Evolutionary conservation across 2,329 filamentous ascomycete genomes (phyloP).

Genomic region (Nothopassalora personata): DNA sequence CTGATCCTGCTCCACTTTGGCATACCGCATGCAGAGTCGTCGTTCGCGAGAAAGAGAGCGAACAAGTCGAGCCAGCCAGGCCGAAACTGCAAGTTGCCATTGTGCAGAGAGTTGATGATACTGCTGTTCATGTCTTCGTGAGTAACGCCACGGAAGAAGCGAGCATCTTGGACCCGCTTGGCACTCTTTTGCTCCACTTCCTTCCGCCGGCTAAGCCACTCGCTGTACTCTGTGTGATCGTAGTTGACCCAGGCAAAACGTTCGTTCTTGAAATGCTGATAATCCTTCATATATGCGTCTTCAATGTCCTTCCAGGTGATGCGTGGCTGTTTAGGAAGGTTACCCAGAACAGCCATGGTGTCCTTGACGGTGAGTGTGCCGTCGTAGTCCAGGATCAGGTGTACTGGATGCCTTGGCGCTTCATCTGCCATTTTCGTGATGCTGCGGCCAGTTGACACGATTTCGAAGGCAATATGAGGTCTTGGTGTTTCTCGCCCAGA

Average conservation of each 20-base stretch:
- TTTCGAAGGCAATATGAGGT: background rate
- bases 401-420: constrained; percentile 12
- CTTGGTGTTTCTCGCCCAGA: background rate
- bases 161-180: constrained; percentile 35
- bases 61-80: constrained; percentile 34
- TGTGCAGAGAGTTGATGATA: constrained; percentile 28
- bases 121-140: constrained; percentile 26
- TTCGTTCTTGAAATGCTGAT: constrained; percentile 28
- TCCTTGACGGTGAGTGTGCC: constrained; percentile 44
- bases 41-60: constrained; percentile 14
- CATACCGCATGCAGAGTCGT: background rate
- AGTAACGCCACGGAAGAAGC: constrained; percentile 38
- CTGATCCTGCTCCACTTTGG: constrained; percentile 19
- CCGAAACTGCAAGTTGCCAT: constrained; percentile 34
- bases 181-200: constrained; percentile 39
- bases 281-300: constrained; percentile 40
- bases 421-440: constrained; percentile 5
- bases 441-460: background rate
- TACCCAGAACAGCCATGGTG: constrained; percentile 40
- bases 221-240: constrained; percentile 33
- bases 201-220: constrained; percentile 35
- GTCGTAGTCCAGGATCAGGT: constrained; percentile 43
- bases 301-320: constrained; percentile 35
- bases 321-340: constrained; percentile 31
- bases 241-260: constrained; percentile 26